phyloP scores from a whole-genome alignment of 305 asterid species.

The Petunia hybrid region DNA sequence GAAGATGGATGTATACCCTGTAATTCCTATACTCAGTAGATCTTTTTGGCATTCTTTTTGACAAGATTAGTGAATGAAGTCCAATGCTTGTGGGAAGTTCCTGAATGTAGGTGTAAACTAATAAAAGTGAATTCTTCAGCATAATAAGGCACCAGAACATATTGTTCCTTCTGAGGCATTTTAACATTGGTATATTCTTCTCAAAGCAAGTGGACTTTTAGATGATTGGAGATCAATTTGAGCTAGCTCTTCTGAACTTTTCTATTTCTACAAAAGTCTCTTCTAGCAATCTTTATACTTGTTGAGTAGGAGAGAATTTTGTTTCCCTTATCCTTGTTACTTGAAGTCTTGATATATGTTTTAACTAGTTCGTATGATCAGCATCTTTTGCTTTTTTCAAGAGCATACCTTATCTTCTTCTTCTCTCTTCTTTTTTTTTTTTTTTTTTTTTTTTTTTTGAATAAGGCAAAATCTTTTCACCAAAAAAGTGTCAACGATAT shows the following conservation, averaged over 20 bases:
- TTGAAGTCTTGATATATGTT: no score
- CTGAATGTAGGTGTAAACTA: constrained; percentile 11
- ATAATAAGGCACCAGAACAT: neutral
- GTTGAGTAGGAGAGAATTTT: no score
- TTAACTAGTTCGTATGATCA: no score
- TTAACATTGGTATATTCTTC: neutral
- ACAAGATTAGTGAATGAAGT: neutral
- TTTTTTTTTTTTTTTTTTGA: no score
- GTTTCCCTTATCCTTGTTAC: no score
- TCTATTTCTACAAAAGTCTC: no score
- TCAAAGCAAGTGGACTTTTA: neutral
- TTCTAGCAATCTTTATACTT: no score
- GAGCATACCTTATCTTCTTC: no score
- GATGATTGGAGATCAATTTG: neutral
- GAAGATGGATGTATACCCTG: constrained; percentile 1
- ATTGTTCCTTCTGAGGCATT: neutral
- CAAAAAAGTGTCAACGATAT: no score
- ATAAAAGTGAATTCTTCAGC: neutral
- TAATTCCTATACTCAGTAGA: neutral
- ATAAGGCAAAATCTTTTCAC: no score
- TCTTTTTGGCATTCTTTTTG: constrained; percentile 4
- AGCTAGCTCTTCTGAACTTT: neutral
- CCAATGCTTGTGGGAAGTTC: neutral
- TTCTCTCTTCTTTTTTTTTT: no score
- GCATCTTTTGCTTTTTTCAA: no score